Conservation (phyloP, 2,329 filamentous ascomycete species). For the Arachnomyces sp. region DNA sequence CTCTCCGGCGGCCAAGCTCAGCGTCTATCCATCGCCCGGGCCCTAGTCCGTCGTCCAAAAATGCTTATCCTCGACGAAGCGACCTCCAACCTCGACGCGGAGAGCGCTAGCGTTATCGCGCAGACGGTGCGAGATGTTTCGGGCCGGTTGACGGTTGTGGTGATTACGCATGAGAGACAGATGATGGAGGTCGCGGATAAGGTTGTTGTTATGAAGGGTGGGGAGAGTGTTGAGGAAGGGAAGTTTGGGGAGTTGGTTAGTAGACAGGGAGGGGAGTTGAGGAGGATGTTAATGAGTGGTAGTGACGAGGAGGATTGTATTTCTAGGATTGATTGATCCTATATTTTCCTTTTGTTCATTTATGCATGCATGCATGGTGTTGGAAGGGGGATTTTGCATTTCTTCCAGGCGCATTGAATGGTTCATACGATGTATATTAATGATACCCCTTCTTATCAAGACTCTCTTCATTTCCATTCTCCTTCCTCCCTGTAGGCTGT, state of each 20-base stretch:
- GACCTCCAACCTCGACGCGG: conserved; percentile 69
- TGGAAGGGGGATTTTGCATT: not conserved
- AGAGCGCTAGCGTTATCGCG: conserved; percentile 58
- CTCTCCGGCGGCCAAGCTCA: conserved; percentile 80
- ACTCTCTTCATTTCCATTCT: too few species aligned
- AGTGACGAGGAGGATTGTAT: conserved; percentile 26
- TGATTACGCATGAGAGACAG: conserved; percentile 73
- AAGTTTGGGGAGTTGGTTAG: conserved; percentile 54
- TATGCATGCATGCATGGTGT: not conserved
- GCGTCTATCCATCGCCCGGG: conserved; percentile 71
- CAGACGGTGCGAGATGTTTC: conserved; percentile 54
- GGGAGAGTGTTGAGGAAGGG: conserved; percentile 62
- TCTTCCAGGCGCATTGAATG: not conserved
- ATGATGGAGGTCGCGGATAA: conserved; percentile 80
- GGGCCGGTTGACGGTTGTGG: conserved; percentile 49
- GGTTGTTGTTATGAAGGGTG: conserved; percentile 65
- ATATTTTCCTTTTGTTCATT: not conserved
- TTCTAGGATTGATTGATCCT: not conserved
- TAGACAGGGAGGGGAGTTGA: conserved; percentile 40
- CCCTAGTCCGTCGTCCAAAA: conserved; percentile 61
- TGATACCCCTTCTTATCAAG: not conserved
- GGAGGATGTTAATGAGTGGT: conserved; percentile 30
- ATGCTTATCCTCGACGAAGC: conserved; percentile 81
- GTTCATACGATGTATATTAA: not conserved
- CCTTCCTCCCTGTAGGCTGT: too few species aligned